A percentile compares a stretch with the other conserved stretches of the same genome.
Conservation (phyloP, 2,329 filamentous ascomycete species). For the Huntiella savannae region DNA sequence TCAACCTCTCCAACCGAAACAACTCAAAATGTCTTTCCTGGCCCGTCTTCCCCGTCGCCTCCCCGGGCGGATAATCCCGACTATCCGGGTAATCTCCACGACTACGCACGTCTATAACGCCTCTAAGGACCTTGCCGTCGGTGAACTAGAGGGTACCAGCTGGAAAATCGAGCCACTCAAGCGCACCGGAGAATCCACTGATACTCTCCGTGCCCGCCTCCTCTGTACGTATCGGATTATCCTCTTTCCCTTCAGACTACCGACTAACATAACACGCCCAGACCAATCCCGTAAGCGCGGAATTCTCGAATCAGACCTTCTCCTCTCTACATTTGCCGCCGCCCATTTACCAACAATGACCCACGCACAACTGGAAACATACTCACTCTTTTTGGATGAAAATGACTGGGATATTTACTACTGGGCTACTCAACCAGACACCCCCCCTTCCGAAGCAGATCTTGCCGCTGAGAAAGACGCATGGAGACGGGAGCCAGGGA, state of each 20-base stretch:
- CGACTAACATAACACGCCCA: constrained; percentile 19
- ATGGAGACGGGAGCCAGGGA: constrained; percentile 19
- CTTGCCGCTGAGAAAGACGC: constrained; percentile 15
- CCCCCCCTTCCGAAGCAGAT: constrained; percentile 30
- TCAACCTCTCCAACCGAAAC: neutral
- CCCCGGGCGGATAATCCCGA: constrained; percentile 12
- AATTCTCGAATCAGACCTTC: constrained; percentile 84
- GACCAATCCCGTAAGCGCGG: constrained; percentile 95
- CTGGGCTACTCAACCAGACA: constrained; percentile 78
- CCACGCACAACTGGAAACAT: constrained; percentile 54
- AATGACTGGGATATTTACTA: constrained; percentile 99
- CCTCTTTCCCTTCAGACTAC: neutral
- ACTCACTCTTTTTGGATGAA: constrained; percentile 87
- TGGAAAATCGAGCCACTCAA: constrained; percentile 85
- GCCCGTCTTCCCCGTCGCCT: constrained; percentile 10
- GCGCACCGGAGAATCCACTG: constrained; percentile 61
- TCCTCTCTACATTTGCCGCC: constrained; percentile 89
- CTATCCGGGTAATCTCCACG: constrained; percentile 13
- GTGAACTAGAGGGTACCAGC: constrained; percentile 68
- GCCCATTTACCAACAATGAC: constrained; percentile 58
- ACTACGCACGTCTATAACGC: constrained; percentile 14
- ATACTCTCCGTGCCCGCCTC: constrained; percentile 76
- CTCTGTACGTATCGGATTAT: constrained; percentile 31
- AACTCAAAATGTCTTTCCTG: neutral
- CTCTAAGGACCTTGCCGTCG: constrained; percentile 49